Evolutionary conservation across 1,284 basidiomycete genomes (phyloP).

Genomic region (Pterulicium gracile): DNA sequence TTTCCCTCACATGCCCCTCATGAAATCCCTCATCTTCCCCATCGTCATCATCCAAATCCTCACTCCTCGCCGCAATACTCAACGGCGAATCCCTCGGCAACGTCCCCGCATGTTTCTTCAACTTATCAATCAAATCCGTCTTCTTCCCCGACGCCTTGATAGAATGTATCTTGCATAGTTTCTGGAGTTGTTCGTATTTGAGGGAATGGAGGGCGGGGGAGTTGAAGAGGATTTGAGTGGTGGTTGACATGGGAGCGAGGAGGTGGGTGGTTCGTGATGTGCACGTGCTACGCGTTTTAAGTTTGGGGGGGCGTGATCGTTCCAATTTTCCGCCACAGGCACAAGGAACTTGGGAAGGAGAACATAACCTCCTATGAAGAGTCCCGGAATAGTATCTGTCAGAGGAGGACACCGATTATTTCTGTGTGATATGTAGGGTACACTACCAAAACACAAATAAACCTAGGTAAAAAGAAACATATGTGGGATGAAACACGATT

Average conservation of each 20-base stretch:
- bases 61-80: conserved; percentile 37
- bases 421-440: too few species aligned
- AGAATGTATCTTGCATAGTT: conserved; percentile 69
- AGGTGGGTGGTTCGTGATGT: too few species aligned
- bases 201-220: conserved; percentile 69
- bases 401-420: too few species aligned
- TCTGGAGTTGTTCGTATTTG: conserved; percentile 70
- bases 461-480: too few species aligned
- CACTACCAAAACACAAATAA: too few species aligned
- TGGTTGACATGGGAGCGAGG: not conserved
- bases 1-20: conserved; percentile 12
- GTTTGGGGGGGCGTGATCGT: too few species aligned
- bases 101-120: conserved; percentile 51
- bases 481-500: too few species aligned
- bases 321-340: too few species aligned
- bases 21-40: conserved; percentile 19
- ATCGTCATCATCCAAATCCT: conserved; percentile 24
- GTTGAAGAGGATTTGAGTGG: conserved; percentile 35
- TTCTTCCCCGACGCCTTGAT: conserved; percentile 74
- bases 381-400: too few species aligned
- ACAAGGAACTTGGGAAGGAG: too few species aligned
- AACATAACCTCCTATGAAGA: too few species aligned
- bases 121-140: conserved; percentile 51
- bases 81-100: conserved; percentile 43
- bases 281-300: too few species aligned